Percentiles rank a stretch among this genome's conserved stretches.
Conservation (phyloP, 1,284 basidiomycete species). For the Fomitiporia mediterranea region DNA sequence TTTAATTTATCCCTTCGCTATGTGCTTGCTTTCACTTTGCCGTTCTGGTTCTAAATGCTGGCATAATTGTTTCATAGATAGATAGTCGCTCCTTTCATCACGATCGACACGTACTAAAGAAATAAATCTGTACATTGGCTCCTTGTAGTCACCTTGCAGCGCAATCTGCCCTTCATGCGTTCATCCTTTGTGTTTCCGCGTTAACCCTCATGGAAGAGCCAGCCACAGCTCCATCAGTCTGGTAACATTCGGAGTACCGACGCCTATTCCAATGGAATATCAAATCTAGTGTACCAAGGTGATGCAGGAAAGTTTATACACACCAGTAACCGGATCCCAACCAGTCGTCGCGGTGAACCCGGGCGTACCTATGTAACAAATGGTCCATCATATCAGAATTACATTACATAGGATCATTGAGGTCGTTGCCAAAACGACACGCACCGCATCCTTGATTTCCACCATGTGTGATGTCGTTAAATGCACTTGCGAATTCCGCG, state of each 20-base stretch:
- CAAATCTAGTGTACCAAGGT: background rate
- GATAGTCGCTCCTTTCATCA: too few relatives aligned
- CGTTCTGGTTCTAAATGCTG: too few relatives aligned
- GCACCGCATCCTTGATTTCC: conserved; percentile 26
- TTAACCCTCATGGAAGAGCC: conserved; percentile 11
- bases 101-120: too few relatives aligned
- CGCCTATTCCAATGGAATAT: conserved; percentile 8
- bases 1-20: too few relatives aligned
- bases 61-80: too few relatives aligned
- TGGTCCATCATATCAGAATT: background rate
- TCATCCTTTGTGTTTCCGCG: too few relatives aligned
- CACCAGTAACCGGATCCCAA: conserved; percentile 28
- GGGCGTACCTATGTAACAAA: conserved; percentile 16
- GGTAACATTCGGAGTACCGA: conserved; percentile 22
- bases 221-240: conserved; percentile 22
- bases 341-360: conserved; percentile 26
- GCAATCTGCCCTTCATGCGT: too few relatives aligned
- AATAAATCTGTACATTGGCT: too few relatives aligned
- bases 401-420: background rate
- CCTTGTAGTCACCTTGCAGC: too few relatives aligned
- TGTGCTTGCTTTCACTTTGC: too few relatives aligned
- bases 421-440: background rate
- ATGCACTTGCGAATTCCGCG: conserved; percentile 21
- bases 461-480: conserved; percentile 36
- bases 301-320: background rate